A percentile compares a stretch with the other conserved stretches of the same genome.
phyloP scores from a whole-genome alignment of 2,329 filamentous ascomycete species.

The Emmonsiellopsis sp. region DNA sequence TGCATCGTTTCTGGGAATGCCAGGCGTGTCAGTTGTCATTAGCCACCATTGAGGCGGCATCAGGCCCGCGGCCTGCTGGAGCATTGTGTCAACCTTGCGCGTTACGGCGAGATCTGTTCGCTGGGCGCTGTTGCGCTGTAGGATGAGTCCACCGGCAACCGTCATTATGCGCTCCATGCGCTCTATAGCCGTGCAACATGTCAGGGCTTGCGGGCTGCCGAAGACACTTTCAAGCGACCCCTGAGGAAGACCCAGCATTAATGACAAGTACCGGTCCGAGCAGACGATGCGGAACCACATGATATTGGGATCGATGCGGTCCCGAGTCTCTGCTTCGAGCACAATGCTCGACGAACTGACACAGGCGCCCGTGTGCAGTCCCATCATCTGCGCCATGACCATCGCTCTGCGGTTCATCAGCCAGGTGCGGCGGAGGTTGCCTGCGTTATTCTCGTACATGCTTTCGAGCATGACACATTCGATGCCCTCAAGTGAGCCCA shows the following conservation, averaged over 20 bases:
- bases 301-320: slow-evolving; percentile 13
- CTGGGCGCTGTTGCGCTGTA: slow-evolving; percentile 37
- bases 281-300: slow-evolving; percentile 34
- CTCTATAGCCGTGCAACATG: slow-evolving; percentile 29
- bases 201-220: slow-evolving; percentile 18
- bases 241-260: slow-evolving; percentile 35
- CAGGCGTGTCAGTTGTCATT: slow-evolving; percentile 10
- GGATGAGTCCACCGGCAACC: slow-evolving; percentile 36
- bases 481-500: slow-evolving; percentile 32
- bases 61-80: slow-evolving; percentile 33
- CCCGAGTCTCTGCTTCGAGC: slow-evolving; percentile 11
- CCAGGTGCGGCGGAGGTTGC: slow-evolving; percentile 36
- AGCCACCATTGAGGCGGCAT: slow-evolving; percentile 43
- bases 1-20: slow-evolving; percentile 5
- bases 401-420: slow-evolving; percentile 30
- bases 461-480: slow-evolving; percentile 36
- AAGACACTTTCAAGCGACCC: slow-evolving; percentile 16
- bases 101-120: slow-evolving; percentile 31
- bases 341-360: slow-evolving; percentile 6
- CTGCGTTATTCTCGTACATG: slow-evolving; percentile 28
- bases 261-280: slow-evolving; percentile 30
- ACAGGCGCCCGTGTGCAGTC: slow-evolving; percentile 26
- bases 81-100: slow-evolving; percentile 36
- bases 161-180: slow-evolving; percentile 40
- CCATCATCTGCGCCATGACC: slow-evolving; percentile 34